Base-by-base conservation (phyloP, 192 early-diverging fungal genomes). In the Phycomyces nitens region DNA sequence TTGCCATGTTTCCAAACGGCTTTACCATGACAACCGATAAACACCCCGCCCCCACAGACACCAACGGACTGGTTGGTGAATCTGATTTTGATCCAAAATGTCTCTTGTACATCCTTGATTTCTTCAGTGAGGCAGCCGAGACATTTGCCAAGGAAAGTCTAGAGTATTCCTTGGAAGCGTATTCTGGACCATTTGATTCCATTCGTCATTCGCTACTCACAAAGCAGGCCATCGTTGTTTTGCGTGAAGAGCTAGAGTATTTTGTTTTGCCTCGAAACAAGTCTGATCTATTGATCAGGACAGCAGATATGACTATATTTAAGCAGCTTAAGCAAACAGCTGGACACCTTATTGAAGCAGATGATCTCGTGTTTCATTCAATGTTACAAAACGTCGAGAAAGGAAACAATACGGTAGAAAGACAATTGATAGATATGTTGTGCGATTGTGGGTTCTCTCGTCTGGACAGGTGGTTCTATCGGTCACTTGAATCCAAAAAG, bases 351-450 rank as follows among this genome's bases (percentile, higher is more conserved):
- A 78, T 90, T 11, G 69, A 84, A 42, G 78, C 85, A 54, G 83
- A 87, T 66, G 81, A 80, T 53, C 83, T 84, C 50, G 86, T 90
- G 61, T 90, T 90, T 74, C 83, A 85, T 40, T 84, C 88, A 22
- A 67, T 90, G 15, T 85, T 88, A 60, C 78, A 86, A 23, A 88
- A 86, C 41, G 85, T 90, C 71, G 83, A 87, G 64, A 82, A 79
- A 62, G 80, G 77, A 53, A 82, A 82, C 43, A 81, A 84, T 40
- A 75, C 74, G 15, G 79, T 76, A 15, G 80, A 90, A 62, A 86
- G 88, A 73, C 86, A 90, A 76, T 77, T 90, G 39, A 88, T 90
- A 49, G 89, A 90, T 65, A 90, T 90, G 86, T 81, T 90, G 29
- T 88, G 89, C 60, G 77, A 86, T 50, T 86, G 84, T 47, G 89